A percentile compares a stretch with the other conserved stretches of the same genome.
Evolutionary conservation across 2,329 filamentous ascomycete genomes (phyloP).

Genomic region (Aureobasidium uvarum): DNA sequence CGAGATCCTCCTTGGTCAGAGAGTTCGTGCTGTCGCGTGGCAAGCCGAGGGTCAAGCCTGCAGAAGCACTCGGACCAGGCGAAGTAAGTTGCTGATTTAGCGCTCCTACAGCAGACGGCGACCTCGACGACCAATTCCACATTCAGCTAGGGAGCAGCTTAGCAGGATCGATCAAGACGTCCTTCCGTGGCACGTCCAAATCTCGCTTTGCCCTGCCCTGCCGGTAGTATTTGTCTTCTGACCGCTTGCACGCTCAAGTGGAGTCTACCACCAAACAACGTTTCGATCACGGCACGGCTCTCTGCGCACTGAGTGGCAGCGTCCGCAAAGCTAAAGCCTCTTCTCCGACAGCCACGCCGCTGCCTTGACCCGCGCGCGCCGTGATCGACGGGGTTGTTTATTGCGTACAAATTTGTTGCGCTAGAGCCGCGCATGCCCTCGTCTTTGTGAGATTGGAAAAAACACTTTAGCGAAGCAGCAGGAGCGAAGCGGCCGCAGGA

Average conservation of each 20-base stretch:
- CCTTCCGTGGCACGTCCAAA: constrained; percentile 23
- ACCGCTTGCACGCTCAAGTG: constrained; percentile 21
- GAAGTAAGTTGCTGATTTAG: constrained; percentile 13
- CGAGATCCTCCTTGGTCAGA: constrained; percentile 24
- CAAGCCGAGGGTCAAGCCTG: constrained; percentile 19
- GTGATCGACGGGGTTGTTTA: constrained; percentile 22
- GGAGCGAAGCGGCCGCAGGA: neutral
- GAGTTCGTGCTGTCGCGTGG: constrained; percentile 26
- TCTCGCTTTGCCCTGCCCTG: constrained; percentile 24
- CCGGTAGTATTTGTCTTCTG: constrained; percentile 26
- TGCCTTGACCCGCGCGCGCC: constrained; percentile 11
- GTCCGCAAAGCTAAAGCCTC: constrained; percentile 18
- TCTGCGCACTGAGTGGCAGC: constrained; percentile 22
- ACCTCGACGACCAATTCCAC: neutral
- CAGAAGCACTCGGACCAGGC: constrained; percentile 22
- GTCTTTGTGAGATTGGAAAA: neutral
- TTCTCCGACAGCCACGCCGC: constrained; percentile 13
- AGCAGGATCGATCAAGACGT: constrained; percentile 3
- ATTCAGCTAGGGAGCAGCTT: constrained; percentile 11
- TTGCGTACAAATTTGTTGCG: constrained; percentile 25
- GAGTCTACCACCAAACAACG: constrained; percentile 22
- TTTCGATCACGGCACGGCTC: constrained; percentile 27
- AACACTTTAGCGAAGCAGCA: constrained; percentile 15
- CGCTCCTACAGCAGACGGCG: neutral
- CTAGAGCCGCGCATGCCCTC: constrained; percentile 20